Evolutionary conservation across 305 asterid species (phyloP).

Genomic region (Petunia hybrid): DNA sequence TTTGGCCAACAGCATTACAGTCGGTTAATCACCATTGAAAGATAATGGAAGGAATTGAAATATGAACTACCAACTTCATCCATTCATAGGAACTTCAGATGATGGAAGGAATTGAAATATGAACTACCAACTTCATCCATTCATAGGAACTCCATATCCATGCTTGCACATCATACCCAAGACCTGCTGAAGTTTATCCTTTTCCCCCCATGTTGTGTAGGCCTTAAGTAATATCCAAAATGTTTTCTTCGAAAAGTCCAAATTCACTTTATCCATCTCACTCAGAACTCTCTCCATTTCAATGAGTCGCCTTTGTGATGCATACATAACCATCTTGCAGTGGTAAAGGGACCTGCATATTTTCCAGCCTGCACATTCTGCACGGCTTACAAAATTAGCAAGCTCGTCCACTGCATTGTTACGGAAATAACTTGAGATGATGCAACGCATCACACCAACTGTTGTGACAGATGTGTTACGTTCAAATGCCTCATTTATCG

Average conservation of each 20-base stretch:
- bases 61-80: slow-evolving; percentile 32
- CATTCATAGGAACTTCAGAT: slow-evolving; percentile 41
- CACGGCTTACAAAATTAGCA: slow-evolving; percentile 60
- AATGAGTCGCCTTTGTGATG: slow-evolving; percentile 61
- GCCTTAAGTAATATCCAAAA: slow-evolving; percentile 65
- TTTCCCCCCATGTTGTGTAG: slow-evolving; percentile 57
- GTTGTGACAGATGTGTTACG: slow-evolving; percentile 54
- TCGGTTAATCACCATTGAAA: background rate
- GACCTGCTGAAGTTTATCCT: slow-evolving; percentile 66
- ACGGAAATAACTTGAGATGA: slow-evolving; percentile 73
- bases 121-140: slow-evolving; percentile 35
- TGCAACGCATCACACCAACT: slow-evolving; percentile 56
- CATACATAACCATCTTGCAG: slow-evolving; percentile 81
- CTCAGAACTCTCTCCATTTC: slow-evolving; percentile 84
- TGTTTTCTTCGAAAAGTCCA: slow-evolving; percentile 62
- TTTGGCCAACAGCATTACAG: background rate
- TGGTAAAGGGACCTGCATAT: slow-evolving; percentile 77
- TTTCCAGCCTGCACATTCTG: slow-evolving; percentile 82
- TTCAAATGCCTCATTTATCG: slow-evolving; percentile 64
- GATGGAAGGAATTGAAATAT: background rate
- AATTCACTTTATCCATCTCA: slow-evolving; percentile 69
- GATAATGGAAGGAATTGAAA: background rate
- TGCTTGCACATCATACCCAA: slow-evolving; percentile 70
- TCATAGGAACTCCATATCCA: slow-evolving; percentile 55
- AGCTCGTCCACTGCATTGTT: slow-evolving; percentile 77